Evolutionary conservation across 2,329 filamentous ascomycete genomes (phyloP).

Genomic region (Metarhizium guizhouense): DNA sequence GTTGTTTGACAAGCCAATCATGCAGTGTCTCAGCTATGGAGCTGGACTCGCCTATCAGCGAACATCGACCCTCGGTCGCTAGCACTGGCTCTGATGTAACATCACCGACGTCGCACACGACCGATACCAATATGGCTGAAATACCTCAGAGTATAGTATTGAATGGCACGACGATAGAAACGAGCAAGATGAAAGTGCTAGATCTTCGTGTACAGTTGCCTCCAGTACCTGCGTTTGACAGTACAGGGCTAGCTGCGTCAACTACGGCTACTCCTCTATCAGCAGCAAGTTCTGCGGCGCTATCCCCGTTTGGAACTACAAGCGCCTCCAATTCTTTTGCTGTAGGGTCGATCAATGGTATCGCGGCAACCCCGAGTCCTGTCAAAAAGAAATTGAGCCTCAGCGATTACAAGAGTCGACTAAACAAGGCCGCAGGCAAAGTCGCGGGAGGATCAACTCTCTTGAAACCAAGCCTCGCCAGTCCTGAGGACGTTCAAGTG

Average conservation of each 20-base stretch:
- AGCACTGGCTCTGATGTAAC: slow-evolving; percentile 13
- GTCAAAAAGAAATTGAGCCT: slow-evolving; percentile 60
- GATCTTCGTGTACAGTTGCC: slow-evolving; percentile 49
- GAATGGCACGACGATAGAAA: neutral
- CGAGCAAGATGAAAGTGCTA: slow-evolving; percentile 29
- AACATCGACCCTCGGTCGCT: slow-evolving; percentile 17
- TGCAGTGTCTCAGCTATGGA: slow-evolving; percentile 29
- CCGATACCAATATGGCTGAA: slow-evolving; percentile 22
- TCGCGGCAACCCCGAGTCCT: slow-evolving; percentile 44
- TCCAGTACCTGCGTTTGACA: slow-evolving; percentile 42
- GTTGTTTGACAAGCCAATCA: slow-evolving; percentile 11
- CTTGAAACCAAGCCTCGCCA: slow-evolving; percentile 25
- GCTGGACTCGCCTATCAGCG: slow-evolving; percentile 26
- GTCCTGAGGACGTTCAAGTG: slow-evolving; percentile 27
- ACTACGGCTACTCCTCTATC: slow-evolving; percentile 35
- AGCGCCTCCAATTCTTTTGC: slow-evolving; percentile 34
- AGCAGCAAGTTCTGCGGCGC: slow-evolving; percentile 30
- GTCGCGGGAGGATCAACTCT: slow-evolving; percentile 17
- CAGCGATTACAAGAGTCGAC: slow-evolving; percentile 55
- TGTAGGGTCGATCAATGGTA: slow-evolving; percentile 31
- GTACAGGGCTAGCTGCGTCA: slow-evolving; percentile 21
- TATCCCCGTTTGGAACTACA: slow-evolving; percentile 38
- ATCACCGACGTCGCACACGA: slow-evolving; percentile 14
- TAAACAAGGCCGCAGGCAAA: slow-evolving; percentile 43
- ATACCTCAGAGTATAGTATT: slow-evolving; percentile 16